Percentiles rank a stretch among this genome's conserved stretches.
These are phyloP conservation scores for Cyclostephanos invisitatus DNA, from an alignment of 108 stramenopile species.

Conservation along the genomic window DNA sequence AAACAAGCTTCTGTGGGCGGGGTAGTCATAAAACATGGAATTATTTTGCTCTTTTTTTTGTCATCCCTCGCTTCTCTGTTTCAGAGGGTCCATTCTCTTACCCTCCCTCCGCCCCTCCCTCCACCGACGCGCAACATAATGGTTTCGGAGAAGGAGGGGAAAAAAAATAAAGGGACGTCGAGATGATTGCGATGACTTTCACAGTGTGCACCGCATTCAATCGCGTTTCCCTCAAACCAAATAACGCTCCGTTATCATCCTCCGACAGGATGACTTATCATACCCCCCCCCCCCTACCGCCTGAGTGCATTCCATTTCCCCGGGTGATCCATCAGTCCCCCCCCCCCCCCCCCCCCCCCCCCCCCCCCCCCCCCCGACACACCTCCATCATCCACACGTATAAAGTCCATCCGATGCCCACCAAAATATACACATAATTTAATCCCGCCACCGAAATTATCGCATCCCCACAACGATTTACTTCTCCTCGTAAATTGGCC, in stretches of 20 bases:
- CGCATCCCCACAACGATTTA: not conserved
- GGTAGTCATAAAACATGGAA: not conserved
- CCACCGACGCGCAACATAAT: not conserved
- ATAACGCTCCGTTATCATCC: too few species aligned
- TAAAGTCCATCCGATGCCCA: too few species aligned
- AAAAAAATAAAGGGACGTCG: not conserved
- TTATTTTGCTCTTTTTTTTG: not conserved
- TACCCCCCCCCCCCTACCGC: too few species aligned
- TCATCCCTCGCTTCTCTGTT: not conserved
- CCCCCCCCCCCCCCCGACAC: too few species aligned
- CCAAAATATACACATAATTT: too few species aligned
- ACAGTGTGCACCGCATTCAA: not conserved
- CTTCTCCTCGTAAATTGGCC: slow-evolving; percentile 86
- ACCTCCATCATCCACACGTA: too few species aligned
- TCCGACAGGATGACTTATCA: too few species aligned
- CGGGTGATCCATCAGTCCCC: too few species aligned
- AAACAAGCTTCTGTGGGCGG: not conserved
- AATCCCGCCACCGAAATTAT: too few species aligned
- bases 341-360: too few species aligned
- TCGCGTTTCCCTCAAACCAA: not conserved
- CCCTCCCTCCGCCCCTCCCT: not conserved
- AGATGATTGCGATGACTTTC: not conserved
- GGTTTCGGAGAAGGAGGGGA: not conserved
- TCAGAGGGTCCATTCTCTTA: too few species aligned
- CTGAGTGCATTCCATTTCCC: too few species aligned